Base-by-base conservation (phyloP, 148 eudicot species). In the Camellia sinensis region DNA sequence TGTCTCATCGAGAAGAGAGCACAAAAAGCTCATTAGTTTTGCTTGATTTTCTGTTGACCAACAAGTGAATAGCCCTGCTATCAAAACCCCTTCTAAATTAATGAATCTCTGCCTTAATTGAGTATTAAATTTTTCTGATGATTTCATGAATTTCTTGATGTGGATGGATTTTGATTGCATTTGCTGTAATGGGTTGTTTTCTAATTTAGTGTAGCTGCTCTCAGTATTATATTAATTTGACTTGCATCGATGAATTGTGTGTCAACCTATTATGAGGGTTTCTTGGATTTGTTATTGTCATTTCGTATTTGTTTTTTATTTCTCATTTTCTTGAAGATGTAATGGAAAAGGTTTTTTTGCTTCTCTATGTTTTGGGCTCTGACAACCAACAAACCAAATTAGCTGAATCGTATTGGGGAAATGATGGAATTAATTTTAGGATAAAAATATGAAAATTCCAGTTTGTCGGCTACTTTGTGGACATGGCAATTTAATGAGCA, bases 1-100 rank as follows among this genome's bases (percentile, higher is more conserved):
- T 12, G 80, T 84, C 22, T 80, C 87, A 14, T 69, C 69, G 65
- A 82, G 41, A 57, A 88, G 73, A 64, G 76, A 56, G 53, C 61
- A 70, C 72, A 80, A 81, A 67, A 87, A 75, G 52, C 73, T 86
- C 57, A 73, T 71, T 43, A 79, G 83, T 71, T 57, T 82, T 56
- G 85, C 87, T 82, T 88, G 91, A 45, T 92, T 71, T 65, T 92
- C 94, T 15, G 88, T 86, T 65, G 96, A 95, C 13, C 94, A 95
- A 82, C 76, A 71, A 44, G 84, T 79, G 57, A 83, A 71, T 52
- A 81, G 79, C 71, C 87, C 83, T 22, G 85, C 90, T 93, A 92
- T 19, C 41, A 13, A 41, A 81, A 0, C 37, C 22, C 13, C 43
- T 6, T 54, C 4, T 14, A 29, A 56, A 15, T 52, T 18, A 41